phyloP scores from a whole-genome alignment of 2,329 filamentous ascomycete genomes.

The Fusarium brevicatenulatum region DNA sequence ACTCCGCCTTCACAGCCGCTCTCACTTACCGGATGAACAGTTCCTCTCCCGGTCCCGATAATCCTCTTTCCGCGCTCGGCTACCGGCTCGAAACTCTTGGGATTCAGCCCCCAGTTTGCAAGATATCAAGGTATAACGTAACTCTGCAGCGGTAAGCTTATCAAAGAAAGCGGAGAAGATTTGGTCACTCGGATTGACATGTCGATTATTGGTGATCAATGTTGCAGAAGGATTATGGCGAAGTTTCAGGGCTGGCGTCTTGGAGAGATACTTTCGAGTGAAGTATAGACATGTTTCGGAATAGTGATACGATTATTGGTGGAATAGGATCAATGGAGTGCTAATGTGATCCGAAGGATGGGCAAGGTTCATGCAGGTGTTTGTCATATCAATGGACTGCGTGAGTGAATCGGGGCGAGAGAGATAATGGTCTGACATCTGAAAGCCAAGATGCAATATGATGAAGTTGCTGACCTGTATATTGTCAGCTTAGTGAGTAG shows the following conservation, averaged over 20 bases:
- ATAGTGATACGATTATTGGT: neutral
- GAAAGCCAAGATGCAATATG: neutral
- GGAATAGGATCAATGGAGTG: neutral
- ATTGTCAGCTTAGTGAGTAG: no score
- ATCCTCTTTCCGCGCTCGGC: neutral
- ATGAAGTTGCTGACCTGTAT: neutral
- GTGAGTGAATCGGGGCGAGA: neutral
- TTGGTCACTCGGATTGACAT: neutral
- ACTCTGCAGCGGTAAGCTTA: neutral
- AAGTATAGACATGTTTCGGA: neutral
- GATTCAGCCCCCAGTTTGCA: neutral
- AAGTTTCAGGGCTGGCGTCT: neutral
- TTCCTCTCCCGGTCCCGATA: neutral
- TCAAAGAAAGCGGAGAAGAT: neutral
- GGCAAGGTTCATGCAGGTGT: neutral
- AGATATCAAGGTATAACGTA: neutral
- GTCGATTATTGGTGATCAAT: neutral
- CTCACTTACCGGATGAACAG: neutral
- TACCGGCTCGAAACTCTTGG: neutral
- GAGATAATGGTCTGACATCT: neutral
- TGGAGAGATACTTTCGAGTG: neutral
- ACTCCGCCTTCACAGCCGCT: neutral
- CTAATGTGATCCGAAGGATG: neutral
- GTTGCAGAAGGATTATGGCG: neutral
- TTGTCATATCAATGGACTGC: neutral